Conservation (phyloP, 2,329 filamentous ascomycete genomes). For the Alternaria arbusti region DNA sequence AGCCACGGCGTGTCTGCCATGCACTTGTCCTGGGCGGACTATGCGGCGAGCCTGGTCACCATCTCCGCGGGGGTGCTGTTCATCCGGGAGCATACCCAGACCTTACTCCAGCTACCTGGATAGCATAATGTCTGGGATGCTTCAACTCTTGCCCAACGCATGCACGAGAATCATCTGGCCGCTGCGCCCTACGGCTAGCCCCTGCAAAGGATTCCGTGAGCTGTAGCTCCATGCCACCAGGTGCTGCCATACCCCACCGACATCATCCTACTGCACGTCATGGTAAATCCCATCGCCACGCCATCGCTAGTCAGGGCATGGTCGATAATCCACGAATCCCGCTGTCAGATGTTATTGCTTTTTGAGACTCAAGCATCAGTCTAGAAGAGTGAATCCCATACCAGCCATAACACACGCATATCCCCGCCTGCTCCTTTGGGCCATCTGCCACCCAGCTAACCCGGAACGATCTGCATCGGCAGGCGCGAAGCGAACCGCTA, state of each 20-base stretch:
- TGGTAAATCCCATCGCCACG: neutral
- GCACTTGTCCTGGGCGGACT: neutral
- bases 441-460: neutral
- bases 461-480: conserved; percentile 9
- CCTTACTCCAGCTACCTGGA: conserved; percentile 18
- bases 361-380: neutral
- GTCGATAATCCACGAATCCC: neutral
- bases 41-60: neutral
- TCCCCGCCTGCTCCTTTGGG: neutral
- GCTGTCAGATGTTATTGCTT: neutral
- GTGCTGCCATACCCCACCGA: neutral
- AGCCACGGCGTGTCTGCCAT: neutral
- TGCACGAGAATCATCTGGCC: conserved; percentile 17
- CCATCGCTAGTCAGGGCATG: neutral
- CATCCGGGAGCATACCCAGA: neutral
- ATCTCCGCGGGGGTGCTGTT: neutral
- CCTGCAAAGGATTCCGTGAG: neutral
- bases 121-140: conserved; percentile 1
- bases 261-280: conserved; percentile 13
- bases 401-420: neutral
- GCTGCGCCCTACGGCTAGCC: conserved; percentile 1
- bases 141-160: neutral
- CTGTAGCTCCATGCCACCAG: neutral
- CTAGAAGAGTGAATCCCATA: neutral
- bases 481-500: conserved; percentile 15